Evolutionary conservation across 2,329 filamentous ascomycete species (phyloP), one percentile per base, ranked within the genome.

Genomic region (Dactylellina cionopaga): DNA sequence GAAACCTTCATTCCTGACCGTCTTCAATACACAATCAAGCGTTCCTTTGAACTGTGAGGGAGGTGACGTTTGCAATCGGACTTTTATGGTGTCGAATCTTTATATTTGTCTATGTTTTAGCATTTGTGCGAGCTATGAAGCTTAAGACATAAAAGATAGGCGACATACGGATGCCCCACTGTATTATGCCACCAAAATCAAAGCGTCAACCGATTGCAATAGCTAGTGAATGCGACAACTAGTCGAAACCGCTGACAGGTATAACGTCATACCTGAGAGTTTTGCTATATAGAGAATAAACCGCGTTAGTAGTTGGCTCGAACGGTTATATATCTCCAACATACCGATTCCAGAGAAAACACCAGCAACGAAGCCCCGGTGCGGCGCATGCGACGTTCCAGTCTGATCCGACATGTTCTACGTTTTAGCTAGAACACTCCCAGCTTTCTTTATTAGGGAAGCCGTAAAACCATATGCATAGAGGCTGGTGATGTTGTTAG

Each of bases 351-450:
- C 95, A 35, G 92, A 96, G 79, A 97, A 97, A 5, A 97, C 88
- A n/a, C 95, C 95, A 0, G 92, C 95, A 25, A 97, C 92, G 79
- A 98, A 99, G n/a, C 94, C 95, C 78, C 92, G 93, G 84, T 97
- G 98, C 79, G 91, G 89, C 76, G 83, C 86, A 77, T 79, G 78
- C 27, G 77, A 74, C 4, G 74, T 58, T 13, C 76, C 77, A 19
- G 62, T 66, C 43, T 63, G 63, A 37, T 59, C 46, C 39, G 65
- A 58, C 62, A 74, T 71, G 37, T 49, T 29, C n/a, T 33, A n/a
- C 17, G 15, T 24, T 25, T 15, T 24, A 1, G n/a, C n/a, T n/a
- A n/a, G n/a, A n/a, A n/a, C n/a, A n/a, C n/a, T n/a, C n/a, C n/a
- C n/a, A n/a, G n/a, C n/a, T n/a, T n/a, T n/a, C n/a, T n/a, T 11